These are phyloP conservation scores for Brettanomyces custersianus DNA, from an alignment of 805 yeast species.

Conservation along the genomic window DNA sequence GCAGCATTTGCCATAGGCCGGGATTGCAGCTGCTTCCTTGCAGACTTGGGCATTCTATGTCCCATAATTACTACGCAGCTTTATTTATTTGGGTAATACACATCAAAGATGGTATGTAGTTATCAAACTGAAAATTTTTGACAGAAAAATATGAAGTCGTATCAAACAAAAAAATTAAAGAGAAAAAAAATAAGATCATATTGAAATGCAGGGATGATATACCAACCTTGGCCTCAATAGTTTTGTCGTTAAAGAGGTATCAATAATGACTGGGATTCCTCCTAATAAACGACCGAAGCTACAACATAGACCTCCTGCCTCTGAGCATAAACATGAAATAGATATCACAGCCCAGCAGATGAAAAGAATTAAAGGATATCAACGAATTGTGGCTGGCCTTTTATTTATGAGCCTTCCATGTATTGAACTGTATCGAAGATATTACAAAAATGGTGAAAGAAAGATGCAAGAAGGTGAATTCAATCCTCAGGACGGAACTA, in stretches of 20 bases:
- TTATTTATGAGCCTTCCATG: constrained; percentile 22
- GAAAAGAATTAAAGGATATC: constrained; percentile 16
- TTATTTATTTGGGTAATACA: neutral
- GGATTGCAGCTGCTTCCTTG: constrained; percentile 50
- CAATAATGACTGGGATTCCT: neutral
- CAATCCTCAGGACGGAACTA: constrained; percentile 33
- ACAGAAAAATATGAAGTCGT: no score
- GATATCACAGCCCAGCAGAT: constrained; percentile 16
- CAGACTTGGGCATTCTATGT: constrained; percentile 48
- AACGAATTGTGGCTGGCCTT: constrained; percentile 25
- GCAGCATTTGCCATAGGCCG: constrained; percentile 52
- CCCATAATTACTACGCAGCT: neutral
- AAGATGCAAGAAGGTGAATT: constrained; percentile 37
- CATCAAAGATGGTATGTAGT: no score
- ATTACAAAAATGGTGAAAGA: constrained; percentile 32
- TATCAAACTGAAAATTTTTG: no score
- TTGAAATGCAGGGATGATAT: neutral
- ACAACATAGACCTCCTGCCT: no score
- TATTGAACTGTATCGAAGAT: constrained; percentile 23
- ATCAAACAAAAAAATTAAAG: neutral
- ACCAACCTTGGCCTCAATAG: neutral
- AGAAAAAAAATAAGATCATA: neutral
- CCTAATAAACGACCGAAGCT: no score
- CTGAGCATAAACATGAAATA: neutral
- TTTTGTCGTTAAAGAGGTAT: neutral